phyloP scores from a whole-genome alignment of 192 early-diverging fungal species.

The Umbelopsis isabellina region DNA sequence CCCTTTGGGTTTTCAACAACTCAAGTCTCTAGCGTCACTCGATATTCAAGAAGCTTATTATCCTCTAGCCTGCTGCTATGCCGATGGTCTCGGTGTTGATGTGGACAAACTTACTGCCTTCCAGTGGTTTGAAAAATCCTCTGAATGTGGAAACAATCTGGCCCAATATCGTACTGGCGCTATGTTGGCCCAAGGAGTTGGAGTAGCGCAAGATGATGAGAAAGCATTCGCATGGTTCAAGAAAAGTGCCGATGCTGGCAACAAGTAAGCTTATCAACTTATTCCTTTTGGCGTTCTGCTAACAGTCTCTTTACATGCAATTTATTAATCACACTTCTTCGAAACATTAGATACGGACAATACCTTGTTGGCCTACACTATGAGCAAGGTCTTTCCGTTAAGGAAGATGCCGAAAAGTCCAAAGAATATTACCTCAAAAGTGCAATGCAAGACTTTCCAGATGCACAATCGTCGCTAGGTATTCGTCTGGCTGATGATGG shows the following conservation, averaged over 20 bases:
- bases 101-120: slow-evolving; percentile 29
- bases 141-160: slow-evolving; percentile 21
- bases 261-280: slow-evolving; percentile 33
- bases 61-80: slow-evolving; percentile 35
- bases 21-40: slow-evolving; percentile 23
- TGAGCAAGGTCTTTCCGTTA: slow-evolving; percentile 28
- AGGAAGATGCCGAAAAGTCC: slow-evolving; percentile 19
- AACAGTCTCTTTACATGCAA: too few relatives aligned
- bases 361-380: slow-evolving; percentile 35
- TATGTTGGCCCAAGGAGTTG: slow-evolving; percentile 24
- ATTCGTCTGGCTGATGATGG: slow-evolving; percentile 27
- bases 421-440: slow-evolving; percentile 37
- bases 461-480: slow-evolving; percentile 38
- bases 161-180: slow-evolving; percentile 36
- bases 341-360: slow-evolving; percentile 29
- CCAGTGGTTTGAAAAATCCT: slow-evolving; percentile 34
- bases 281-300: too few relatives aligned
- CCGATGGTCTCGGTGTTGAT: slow-evolving; percentile 24
- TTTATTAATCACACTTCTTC: slow-evolving; percentile 9
- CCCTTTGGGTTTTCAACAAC: slow-evolving; percentile 23
- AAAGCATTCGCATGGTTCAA: slow-evolving; percentile 29
- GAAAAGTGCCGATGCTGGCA: slow-evolving; percentile 33
- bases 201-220: slow-evolving; percentile 19
- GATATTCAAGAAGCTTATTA: slow-evolving; percentile 33
- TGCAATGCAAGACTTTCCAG: slow-evolving; percentile 37